These are phyloP conservation scores for Ascomycota sp. DNA, from an alignment of 2,329 filamentous ascomycete genomes.

Conservation along the genomic window DNA sequence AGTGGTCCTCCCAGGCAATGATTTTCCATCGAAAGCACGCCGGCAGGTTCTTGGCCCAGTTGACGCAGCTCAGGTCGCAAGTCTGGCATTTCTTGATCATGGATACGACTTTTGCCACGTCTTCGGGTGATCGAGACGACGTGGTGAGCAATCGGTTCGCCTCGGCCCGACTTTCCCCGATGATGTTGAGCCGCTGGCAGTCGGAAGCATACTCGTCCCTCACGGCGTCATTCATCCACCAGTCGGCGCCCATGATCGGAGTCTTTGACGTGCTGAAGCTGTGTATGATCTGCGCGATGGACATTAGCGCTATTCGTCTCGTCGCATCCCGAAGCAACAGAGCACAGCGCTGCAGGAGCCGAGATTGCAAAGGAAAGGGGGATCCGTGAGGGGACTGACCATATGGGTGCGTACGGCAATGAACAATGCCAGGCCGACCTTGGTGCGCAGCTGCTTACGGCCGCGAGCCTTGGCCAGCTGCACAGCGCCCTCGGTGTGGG, in stretches of 20 bases:
- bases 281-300: conserved; percentile 35
- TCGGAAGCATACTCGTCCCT: conserved; percentile 25
- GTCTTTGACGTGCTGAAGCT: conserved; percentile 30
- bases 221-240: conserved; percentile 36
- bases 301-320: too few relatives aligned
- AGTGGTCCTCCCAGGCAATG: conserved; percentile 34
- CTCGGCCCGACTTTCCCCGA: conserved; percentile 33
- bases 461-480: conserved; percentile 37
- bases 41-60: conserved; percentile 30
- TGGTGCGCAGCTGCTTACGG: conserved; percentile 30
- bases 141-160: conserved; percentile 27
- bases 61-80: conserved; percentile 29
- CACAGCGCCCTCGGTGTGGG: conserved; percentile 43
- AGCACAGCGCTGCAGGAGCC: too few relatives aligned
- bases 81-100: conserved; percentile 30
- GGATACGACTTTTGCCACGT: conserved; percentile 26
- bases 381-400: conserved; percentile 16
- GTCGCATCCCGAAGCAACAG: too few relatives aligned
- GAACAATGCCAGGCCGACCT: conserved; percentile 33
- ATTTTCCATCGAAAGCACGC: conserved; percentile 29
- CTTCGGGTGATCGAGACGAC: conserved; percentile 24
- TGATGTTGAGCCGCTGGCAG: conserved; percentile 31
- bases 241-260: conserved; percentile 32
- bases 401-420: conserved; percentile 40
- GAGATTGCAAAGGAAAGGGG: too few relatives aligned